These are phyloP conservation scores for Albugo laibachii DNA, from an alignment of 352 stramenopile species.

Conservation along the genomic window DNA sequence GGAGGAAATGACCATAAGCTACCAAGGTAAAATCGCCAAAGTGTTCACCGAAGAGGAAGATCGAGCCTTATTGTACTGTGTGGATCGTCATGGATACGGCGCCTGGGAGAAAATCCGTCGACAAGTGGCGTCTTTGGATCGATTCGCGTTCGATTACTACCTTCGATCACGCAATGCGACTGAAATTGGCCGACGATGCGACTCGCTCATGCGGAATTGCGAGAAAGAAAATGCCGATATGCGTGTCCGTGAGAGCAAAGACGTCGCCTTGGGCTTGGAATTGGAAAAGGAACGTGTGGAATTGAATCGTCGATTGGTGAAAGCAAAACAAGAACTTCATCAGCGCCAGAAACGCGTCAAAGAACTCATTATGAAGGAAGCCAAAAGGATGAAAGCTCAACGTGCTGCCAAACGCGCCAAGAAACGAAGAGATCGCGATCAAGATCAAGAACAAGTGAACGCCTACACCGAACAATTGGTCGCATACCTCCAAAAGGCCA, in stretches of 20 bases:
- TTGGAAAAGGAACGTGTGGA: slow-evolving; percentile 50
- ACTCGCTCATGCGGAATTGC: slow-evolving; percentile 88
- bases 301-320: slow-evolving; percentile 36
- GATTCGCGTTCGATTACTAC: slow-evolving; percentile 98
- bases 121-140: slow-evolving; percentile 82
- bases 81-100: slow-evolving; percentile 94
- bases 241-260: slow-evolving; percentile 57
- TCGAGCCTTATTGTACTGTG: slow-evolving; percentile 91
- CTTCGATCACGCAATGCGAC: slow-evolving; percentile 90
- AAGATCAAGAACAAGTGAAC: slow-evolving; percentile 25
- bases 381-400: slow-evolving; percentile 67
- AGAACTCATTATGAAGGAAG: slow-evolving; percentile 76
- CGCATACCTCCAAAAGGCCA: slow-evolving; percentile 28
- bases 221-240: slow-evolving; percentile 84
- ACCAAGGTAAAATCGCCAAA: slow-evolving; percentile 80
- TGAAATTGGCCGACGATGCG: slow-evolving; percentile 91
- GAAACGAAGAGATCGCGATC: slow-evolving; percentile 40
- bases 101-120: slow-evolving; percentile 93
- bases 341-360: slow-evolving; percentile 61
- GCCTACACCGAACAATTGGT: slow-evolving; percentile 17
- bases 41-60: slow-evolving; percentile 96
- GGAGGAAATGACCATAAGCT: slow-evolving; percentile 79
- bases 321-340: slow-evolving; percentile 46
- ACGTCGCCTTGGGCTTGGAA: slow-evolving; percentile 32
- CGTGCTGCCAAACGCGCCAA: slow-evolving; percentile 60